A percentile compares a stretch with the other conserved stretches of the same genome.
Evolutionary conservation across 2,329 filamentous ascomycete species (phyloP).

Genomic region (Apiospora phragmitis): DNA sequence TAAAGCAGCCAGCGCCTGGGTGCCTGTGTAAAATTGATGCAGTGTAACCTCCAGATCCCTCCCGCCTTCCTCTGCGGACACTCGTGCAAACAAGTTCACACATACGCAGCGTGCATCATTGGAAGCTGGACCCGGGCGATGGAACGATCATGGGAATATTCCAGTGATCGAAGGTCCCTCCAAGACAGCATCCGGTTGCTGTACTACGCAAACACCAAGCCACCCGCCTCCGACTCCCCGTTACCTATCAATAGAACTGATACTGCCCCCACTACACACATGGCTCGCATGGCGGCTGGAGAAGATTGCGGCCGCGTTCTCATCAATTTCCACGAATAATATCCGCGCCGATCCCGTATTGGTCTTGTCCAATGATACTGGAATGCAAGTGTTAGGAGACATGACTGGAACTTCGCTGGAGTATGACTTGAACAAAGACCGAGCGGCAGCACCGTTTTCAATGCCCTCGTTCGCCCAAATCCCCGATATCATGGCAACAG

Average conservation of each 20-base stretch:
- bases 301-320: not conserved
- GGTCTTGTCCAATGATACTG: not conserved
- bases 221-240: not conserved
- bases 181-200: not conserved
- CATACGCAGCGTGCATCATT: not conserved
- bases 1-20: not conserved
- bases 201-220: constrained; percentile 2
- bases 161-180: not conserved
- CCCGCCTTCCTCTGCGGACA: not conserved
- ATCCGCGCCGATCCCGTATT: not conserved
- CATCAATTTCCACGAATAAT: not conserved
- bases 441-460: not conserved
- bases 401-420: not conserved
- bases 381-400: not conserved
- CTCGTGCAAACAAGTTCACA: not conserved
- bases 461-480: not conserved
- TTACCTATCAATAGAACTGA: not conserved
- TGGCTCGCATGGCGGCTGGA: not conserved
- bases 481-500: not conserved
- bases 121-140: not conserved
- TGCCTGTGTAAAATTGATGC: not conserved
- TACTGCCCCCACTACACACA: not conserved
- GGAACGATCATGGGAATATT: not conserved
- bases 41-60: not conserved
- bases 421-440: not conserved